Evolutionary conservation across 495 filamentous ascomycete species (phyloP).

Genomic region (Articulospora tetracladia): DNA sequence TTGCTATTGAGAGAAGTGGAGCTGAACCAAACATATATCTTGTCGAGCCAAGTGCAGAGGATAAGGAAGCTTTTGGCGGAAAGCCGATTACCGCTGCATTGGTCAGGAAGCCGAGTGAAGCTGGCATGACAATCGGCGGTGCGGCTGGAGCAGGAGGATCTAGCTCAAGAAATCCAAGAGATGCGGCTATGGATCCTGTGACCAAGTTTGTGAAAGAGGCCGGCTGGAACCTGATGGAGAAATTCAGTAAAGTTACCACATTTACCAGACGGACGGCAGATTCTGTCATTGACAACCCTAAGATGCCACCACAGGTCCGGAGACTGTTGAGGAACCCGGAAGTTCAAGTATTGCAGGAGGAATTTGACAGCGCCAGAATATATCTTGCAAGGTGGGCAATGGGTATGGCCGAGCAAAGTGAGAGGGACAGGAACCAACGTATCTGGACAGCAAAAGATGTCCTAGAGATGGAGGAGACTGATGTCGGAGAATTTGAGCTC

Average conservation of each 20-base stretch:
- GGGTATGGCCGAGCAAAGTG: slow-evolving; percentile 96
- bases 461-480: slow-evolving; percentile 87
- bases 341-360: slow-evolving; percentile 90
- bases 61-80: slow-evolving; percentile 74
- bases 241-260: slow-evolving; percentile 92
- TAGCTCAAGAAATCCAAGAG: slow-evolving; percentile 27
- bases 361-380: slow-evolving; percentile 92
- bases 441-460: slow-evolving; percentile 94
- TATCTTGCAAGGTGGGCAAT: slow-evolving; percentile 97
- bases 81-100: slow-evolving; percentile 44
- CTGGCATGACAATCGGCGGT: slow-evolving; percentile 29
- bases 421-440: slow-evolving; percentile 73
- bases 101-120: slow-evolving; percentile 35
- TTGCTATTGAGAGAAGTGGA: slow-evolving; percentile 72
- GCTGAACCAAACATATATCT: slow-evolving; percentile 88
- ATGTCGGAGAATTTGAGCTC: slow-evolving; percentile 93
- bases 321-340: slow-evolving; percentile 87
- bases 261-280: slow-evolving; percentile 91
- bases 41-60: slow-evolving; percentile 80
- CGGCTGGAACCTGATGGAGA: slow-evolving; percentile 91
- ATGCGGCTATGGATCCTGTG: slow-evolving; percentile 91
- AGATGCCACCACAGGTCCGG: slow-evolving; percentile 74
- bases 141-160: slow-evolving; percentile 25
- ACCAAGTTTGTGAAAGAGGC: slow-evolving; percentile 95
- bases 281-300: slow-evolving; percentile 84